These are phyloP conservation scores for Neurospora sp. DNA, from an alignment of 495 filamentous ascomycete species.

Conservation along the genomic window DNA sequence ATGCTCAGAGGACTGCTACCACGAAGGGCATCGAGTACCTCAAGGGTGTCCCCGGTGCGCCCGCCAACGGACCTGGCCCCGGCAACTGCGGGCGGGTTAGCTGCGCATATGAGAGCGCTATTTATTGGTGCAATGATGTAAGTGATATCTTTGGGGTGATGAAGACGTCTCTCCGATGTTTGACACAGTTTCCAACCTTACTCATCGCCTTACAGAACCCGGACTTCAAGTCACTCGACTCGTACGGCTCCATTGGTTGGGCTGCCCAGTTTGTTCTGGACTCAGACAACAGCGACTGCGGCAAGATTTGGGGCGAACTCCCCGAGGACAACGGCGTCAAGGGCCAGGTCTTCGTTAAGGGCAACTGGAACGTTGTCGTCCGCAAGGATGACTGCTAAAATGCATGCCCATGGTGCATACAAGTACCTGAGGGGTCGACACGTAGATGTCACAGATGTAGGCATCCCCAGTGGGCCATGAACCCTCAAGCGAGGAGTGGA, in stretches of 20 bases:
- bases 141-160: background rate
- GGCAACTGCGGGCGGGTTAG: slow-evolving; percentile 14
- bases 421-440: background rate
- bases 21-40: slow-evolving; percentile 16
- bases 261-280: background rate
- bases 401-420: background rate
- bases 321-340: background rate
- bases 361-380: background rate
- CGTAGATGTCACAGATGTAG: background rate
- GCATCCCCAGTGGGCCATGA: background rate
- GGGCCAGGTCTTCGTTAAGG: background rate
- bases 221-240: background rate
- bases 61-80: slow-evolving; percentile 12
- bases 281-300: background rate
- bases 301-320: background rate
- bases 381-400: background rate
- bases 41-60: slow-evolving; percentile 1
- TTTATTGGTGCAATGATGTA: slow-evolving; percentile 24
- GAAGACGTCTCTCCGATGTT: background rate
- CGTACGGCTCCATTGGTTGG: background rate
- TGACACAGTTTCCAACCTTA: background rate
- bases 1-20: slow-evolving; percentile 1
- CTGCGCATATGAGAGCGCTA: slow-evolving; percentile 13
- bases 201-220: background rate
- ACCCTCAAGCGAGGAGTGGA: background rate